Evolutionary conservation across 1,139 yeast species (phyloP).

Genomic region (Taphrina pruni): DNA sequence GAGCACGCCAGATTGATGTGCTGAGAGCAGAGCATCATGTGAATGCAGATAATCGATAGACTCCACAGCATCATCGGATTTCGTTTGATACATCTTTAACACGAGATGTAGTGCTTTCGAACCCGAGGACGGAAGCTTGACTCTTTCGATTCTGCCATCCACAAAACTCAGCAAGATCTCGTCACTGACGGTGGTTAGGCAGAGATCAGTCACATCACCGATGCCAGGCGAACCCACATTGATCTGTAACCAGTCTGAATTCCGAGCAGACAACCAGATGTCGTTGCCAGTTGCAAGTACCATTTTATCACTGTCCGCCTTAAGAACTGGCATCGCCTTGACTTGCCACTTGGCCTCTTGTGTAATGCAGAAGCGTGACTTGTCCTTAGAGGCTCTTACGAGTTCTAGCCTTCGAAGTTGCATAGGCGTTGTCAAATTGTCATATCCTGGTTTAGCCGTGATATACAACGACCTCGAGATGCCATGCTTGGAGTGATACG

Average conservation of each 20-base stretch:
- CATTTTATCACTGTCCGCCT: slow-evolving; percentile 31
- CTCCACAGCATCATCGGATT: slow-evolving; percentile 8
- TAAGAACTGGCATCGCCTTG: slow-evolving; percentile 36
- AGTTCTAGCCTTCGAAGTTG: neutral
- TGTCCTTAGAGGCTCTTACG: neutral
- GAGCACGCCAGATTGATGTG: neutral
- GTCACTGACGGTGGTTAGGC: slow-evolving; percentile 5
- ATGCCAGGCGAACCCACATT: slow-evolving; percentile 16
- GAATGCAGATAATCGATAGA: slow-evolving; percentile 11
- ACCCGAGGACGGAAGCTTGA: neutral
- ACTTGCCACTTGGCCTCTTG: slow-evolving; percentile 21
- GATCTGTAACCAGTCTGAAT: neutral
- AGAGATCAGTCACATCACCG: slow-evolving; percentile 26
- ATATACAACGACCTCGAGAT: neutral
- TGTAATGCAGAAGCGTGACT: slow-evolving; percentile 1
- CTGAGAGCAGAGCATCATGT: slow-evolving; percentile 16
- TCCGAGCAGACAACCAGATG: slow-evolving; percentile 10
- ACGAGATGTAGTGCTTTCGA: neutral
- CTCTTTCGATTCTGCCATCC: slow-evolving; percentile 26
- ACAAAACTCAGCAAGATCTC: slow-evolving; percentile 25
- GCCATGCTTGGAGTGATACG: neutral
- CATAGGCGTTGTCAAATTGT: slow-evolving; percentile 7
- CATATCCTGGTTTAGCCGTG: slow-evolving; percentile 5
- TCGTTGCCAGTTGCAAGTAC: slow-evolving; percentile 27
- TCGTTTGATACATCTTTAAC: neutral